A percentile compares a stretch with the other conserved stretches of the same genome.
These are phyloP conservation scores for Syzygium syzygioides DNA, from an alignment of 441 rosid species.

Conservation along the genomic window DNA sequence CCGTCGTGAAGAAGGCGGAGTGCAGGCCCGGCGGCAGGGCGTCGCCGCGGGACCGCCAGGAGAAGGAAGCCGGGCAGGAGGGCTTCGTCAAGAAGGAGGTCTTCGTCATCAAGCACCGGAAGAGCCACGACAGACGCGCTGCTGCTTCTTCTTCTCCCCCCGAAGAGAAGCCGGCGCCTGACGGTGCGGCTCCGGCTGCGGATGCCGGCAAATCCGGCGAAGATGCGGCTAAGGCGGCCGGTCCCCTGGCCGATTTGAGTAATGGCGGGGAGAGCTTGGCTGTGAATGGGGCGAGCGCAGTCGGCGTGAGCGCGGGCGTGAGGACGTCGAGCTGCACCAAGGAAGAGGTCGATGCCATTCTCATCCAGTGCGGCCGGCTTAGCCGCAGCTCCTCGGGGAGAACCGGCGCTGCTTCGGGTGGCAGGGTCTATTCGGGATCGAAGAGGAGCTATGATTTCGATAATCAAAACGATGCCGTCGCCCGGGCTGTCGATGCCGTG, in stretches of 20 bases:
- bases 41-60: background rate
- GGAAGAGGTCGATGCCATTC: slow-evolving; percentile 88
- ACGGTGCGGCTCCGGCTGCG: background rate
- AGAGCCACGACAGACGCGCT: slow-evolving; percentile 20
- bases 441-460: slow-evolving; percentile 88
- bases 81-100: slow-evolving; percentile 16
- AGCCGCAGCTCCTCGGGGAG: slow-evolving; percentile 32
- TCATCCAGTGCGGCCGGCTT: slow-evolving; percentile 84
- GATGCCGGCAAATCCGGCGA: background rate
- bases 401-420: slow-evolving; percentile 22
- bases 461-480: slow-evolving; percentile 20
- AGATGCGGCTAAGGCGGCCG: background rate
- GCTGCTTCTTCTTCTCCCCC: background rate
- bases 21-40: background rate
- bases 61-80: background rate
- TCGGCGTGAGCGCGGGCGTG: background rate
- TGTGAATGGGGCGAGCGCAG: background rate
- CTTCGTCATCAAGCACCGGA: slow-evolving; percentile 20
- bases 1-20: background rate
- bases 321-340: slow-evolving; percentile 47
- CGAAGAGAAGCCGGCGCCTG: background rate
- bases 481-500: slow-evolving; percentile 5
- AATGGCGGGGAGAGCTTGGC: background rate
- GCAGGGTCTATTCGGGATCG: slow-evolving; percentile 62
- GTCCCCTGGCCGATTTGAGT: background rate